phyloP scores from a whole-genome alignment of 1,284 basidiomycete genomes.

The Fereydounia khargensis region DNA sequence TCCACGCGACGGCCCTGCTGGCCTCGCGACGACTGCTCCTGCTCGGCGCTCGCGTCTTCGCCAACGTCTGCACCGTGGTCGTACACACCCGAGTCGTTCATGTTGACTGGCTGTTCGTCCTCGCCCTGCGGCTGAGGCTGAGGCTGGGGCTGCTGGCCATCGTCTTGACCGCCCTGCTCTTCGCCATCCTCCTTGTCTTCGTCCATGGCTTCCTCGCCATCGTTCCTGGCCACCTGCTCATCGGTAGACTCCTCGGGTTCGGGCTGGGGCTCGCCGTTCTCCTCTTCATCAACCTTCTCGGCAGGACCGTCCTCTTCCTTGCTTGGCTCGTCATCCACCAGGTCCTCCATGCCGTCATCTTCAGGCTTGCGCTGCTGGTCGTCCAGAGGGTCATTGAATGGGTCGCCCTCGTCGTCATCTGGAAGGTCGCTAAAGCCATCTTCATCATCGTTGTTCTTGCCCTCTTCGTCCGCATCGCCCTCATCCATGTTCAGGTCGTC shows the following conservation, averaged over 20 bases:
- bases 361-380: slow-evolving; percentile 12
- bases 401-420: slow-evolving; percentile 69
- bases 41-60: slow-evolving; percentile 25
- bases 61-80: slow-evolving; percentile 27
- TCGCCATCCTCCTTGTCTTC: slow-evolving; percentile 22
- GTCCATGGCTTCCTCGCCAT: slow-evolving; percentile 22
- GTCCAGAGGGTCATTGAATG: slow-evolving; percentile 58
- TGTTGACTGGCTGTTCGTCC: slow-evolving; percentile 16
- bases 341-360: slow-evolving; percentile 23
- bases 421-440: slow-evolving; percentile 66
- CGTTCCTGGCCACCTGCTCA: slow-evolving; percentile 7
- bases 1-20: slow-evolving; percentile 24
- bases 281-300: slow-evolving; percentile 51
- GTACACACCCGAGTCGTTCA: slow-evolving; percentile 12
- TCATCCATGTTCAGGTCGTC: slow-evolving; percentile 49
- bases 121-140: slow-evolving; percentile 30
- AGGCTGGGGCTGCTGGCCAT: slow-evolving; percentile 58
- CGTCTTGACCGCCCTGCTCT: slow-evolving; percentile 15
- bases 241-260: slow-evolving; percentile 15
- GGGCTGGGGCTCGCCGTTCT: slow-evolving; percentile 7
- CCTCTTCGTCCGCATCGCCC: slow-evolving; percentile 24
- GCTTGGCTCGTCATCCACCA: slow-evolving; percentile 14
- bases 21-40: slow-evolving; percentile 30
- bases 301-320: slow-evolving; percentile 58
- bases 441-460: slow-evolving; percentile 58